A percentile compares a stretch with the other conserved stretches of the same genome.
Conservation (phyloP, 805 yeast species). For the Suhomyces sp. region DNA sequence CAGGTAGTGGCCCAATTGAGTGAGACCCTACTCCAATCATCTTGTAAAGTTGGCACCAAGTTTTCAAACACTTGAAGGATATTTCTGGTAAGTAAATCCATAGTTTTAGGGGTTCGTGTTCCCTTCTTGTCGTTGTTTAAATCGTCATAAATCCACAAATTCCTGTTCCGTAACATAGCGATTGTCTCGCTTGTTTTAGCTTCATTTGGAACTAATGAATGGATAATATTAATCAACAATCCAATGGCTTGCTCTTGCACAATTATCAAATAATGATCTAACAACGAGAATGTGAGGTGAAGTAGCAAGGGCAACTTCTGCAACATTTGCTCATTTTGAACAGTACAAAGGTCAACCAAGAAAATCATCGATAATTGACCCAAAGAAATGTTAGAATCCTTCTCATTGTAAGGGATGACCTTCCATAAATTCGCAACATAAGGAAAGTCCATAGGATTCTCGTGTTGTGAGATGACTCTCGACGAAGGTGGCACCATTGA, state of each 20-base stretch:
- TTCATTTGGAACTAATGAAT: slow-evolving; percentile 55
- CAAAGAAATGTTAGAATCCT: slow-evolving; percentile 77
- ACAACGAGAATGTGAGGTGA: slow-evolving; percentile 74
- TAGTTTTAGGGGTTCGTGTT: slow-evolving; percentile 79
- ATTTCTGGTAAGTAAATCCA: slow-evolving; percentile 72
- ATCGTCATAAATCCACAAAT: slow-evolving; percentile 87
- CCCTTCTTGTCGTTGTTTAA: slow-evolving; percentile 70
- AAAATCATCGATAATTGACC: slow-evolving; percentile 87
- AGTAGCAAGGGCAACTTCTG: slow-evolving; percentile 67
- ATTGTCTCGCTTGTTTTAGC: slow-evolving; percentile 59
- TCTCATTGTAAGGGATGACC: slow-evolving; percentile 51
- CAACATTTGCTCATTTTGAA: slow-evolving; percentile 61
- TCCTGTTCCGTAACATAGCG: slow-evolving; percentile 54
- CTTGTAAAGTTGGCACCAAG: slow-evolving; percentile 54
- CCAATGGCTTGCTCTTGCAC: slow-evolving; percentile 85
- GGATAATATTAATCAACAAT: slow-evolving; percentile 69
- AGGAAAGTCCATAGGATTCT: slow-evolving; percentile 44
- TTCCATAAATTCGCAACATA: slow-evolving; percentile 73
- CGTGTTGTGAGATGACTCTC: background rate
- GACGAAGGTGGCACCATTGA: slow-evolving; percentile 74
- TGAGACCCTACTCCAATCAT: slow-evolving; percentile 82
- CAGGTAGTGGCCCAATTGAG: slow-evolving; percentile 96
- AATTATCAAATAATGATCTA: slow-evolving; percentile 83
- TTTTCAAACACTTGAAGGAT: slow-evolving; percentile 57
- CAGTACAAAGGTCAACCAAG: slow-evolving; percentile 73